Evolutionary conservation across 164 flowering plant species (phyloP).

Genomic region (Tetracentron sinense): DNA sequence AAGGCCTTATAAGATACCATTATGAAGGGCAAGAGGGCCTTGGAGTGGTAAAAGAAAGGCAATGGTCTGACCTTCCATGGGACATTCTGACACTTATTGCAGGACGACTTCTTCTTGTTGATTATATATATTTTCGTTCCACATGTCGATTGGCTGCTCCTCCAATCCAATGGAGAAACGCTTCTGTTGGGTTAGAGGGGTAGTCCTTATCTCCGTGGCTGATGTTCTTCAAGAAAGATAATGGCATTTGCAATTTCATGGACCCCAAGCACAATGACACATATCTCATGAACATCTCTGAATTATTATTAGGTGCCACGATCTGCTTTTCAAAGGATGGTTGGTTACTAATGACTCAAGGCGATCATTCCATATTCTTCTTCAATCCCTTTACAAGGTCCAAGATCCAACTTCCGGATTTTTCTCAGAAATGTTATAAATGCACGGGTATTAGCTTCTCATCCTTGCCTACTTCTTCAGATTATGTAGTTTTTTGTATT

Average conservation of each 20-base stretch:
- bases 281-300: too few relatives aligned
- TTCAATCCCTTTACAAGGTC: constrained; percentile 8
- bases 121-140: background rate
- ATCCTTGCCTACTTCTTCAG: background rate
- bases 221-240: background rate
- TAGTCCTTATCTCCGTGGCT: constrained; percentile 1
- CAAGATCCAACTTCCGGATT: background rate
- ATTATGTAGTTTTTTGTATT: constrained; percentile 3
- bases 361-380: background rate
- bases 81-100: background rate
- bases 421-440: too few relatives aligned
- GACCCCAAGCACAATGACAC: background rate
- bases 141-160: background rate
- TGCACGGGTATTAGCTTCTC: background rate
- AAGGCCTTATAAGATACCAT: too few relatives aligned
- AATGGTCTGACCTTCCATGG: background rate
- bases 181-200: background rate
- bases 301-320: background rate
- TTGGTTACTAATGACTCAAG: constrained; percentile 5
- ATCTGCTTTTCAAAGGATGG: constrained; percentile 1
- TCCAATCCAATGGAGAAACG: too few relatives aligned
- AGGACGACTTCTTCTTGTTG: background rate
- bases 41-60: too few relatives aligned
- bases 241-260: background rate
- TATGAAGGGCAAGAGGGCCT: too few relatives aligned